A percentile compares a stretch with the other conserved stretches of the same genome.
These are phyloP conservation scores for Theileria parva DNA, from an alignment of 169 alveolate genomes.

Conservation along the genomic window DNA sequence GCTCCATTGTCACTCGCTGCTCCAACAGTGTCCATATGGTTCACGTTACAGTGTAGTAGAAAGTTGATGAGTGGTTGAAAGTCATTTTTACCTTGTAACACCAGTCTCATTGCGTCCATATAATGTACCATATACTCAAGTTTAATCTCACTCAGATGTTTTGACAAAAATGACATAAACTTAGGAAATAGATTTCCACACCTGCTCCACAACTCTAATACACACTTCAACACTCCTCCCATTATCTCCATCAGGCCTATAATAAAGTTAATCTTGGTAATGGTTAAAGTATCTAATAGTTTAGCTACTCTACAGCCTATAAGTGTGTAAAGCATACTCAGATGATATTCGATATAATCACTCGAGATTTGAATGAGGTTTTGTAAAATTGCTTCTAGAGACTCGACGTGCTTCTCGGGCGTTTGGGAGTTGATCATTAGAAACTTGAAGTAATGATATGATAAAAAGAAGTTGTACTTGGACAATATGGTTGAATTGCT, in stretches of 20 bases:
- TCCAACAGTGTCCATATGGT: too few species aligned
- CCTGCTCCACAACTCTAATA: neutral
- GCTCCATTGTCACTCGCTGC: too few species aligned
- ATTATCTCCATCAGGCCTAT: constrained; percentile 22
- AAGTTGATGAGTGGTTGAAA: too few species aligned
- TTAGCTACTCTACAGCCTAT: too few species aligned
- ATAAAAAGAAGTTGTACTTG: constrained; percentile 32
- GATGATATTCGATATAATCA: constrained; percentile 24
- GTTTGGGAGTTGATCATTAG: neutral
- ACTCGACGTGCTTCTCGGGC: too few species aligned
- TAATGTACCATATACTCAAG: constrained; percentile 41
- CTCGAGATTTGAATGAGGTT: neutral
- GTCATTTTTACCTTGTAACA: constrained; percentile 7
- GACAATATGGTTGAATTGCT: constrained; percentile 44
- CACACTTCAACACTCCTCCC: constrained; percentile 20
- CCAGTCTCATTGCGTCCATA: constrained; percentile 55
- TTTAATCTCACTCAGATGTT: constrained; percentile 19
- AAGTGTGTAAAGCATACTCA: neutral
- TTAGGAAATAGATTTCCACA: neutral
- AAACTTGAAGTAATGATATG: constrained; percentile 35
- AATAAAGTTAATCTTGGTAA: too few species aligned
- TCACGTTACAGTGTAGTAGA: too few species aligned
- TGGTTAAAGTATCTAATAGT: too few species aligned
- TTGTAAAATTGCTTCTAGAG: neutral
- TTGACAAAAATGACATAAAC: constrained; percentile 16